Conservation (phyloP, 768 basidiomycete species). For the Pleurotus citrinopileatus region DNA sequence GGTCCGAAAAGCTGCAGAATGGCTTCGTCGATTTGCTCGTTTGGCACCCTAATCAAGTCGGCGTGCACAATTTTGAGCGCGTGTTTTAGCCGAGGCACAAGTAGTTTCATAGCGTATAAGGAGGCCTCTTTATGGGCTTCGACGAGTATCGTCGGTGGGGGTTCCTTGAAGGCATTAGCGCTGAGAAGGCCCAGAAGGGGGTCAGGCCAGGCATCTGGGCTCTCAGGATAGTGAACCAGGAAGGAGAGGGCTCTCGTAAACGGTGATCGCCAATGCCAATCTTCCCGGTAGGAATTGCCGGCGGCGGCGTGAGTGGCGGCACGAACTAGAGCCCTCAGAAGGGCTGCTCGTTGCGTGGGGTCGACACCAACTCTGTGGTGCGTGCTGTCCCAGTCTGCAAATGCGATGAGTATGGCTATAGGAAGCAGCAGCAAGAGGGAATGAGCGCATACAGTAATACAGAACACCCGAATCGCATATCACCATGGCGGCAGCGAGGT, state of each 20-base stretch:
- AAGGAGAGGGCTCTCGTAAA: constrained; percentile 5
- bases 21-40: not conserved
- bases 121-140: not conserved
- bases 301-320: not conserved
- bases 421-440: not conserved
- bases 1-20: not conserved
- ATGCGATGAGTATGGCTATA: not conserved
- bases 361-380: constrained; percentile 4
- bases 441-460: constrained; percentile 4
- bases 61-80: not conserved
- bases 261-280: not conserved
- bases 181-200: constrained; percentile 3
- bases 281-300: not conserved
- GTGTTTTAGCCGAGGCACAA: not conserved
- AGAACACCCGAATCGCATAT: constrained; percentile 2
- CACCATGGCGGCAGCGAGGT: not conserved
- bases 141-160: not conserved
- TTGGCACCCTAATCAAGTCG: not conserved
- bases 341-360: not conserved
- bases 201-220: not conserved
- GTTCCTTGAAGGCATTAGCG: constrained; percentile 6
- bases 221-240: constrained; percentile 3
- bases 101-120: not conserved
- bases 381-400: constrained; percentile 2
- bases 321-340: not conserved